Evolutionary conservation across 345 rosid species (phyloP).

Genomic region (Gossypium bickii): DNA sequence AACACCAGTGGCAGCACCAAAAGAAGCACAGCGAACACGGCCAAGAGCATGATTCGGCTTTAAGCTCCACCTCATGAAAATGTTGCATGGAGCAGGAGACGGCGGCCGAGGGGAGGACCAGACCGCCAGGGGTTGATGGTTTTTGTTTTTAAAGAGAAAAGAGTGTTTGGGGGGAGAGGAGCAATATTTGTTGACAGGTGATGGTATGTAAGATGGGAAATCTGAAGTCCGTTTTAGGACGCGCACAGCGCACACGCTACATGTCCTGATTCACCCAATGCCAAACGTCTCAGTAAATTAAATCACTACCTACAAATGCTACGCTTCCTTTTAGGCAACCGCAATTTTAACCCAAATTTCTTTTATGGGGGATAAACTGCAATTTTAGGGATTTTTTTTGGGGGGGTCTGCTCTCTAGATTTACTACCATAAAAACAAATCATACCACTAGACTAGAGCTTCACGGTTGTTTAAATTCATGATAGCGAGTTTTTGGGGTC

Average conservation of each 20-base stretch:
- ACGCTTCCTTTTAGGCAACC: not conserved
- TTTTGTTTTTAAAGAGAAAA: too few relatives aligned
- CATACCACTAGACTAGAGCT: too few relatives aligned
- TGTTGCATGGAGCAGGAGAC: not conserved
- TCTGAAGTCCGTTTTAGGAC: not conserved
- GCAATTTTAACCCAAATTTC: too few relatives aligned
- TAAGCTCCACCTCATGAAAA: not conserved
- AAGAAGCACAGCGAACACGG: constrained; percentile 1
- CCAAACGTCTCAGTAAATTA: constrained; percentile 5
- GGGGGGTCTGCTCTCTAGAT: too few relatives aligned
- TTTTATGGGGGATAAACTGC: too few relatives aligned
- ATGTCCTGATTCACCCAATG: constrained; percentile 12
- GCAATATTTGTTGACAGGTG: not conserved
- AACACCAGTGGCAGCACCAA: constrained; percentile 10
- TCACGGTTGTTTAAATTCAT: too few relatives aligned
- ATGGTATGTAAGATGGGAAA: not conserved
- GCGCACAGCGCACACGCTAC: not conserved
- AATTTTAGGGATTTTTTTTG: too few relatives aligned
- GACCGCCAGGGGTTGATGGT: not conserved
- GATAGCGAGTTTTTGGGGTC: too few relatives aligned
- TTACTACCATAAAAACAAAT: too few relatives aligned
- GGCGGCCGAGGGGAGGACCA: too few relatives aligned
- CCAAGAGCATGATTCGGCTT: not conserved
- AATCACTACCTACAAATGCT: not conserved
- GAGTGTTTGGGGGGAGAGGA: not conserved